phyloP scores from a whole-genome alignment of 2,329 filamentous ascomycete genomes.

The Pseudopithomyces chartarum region DNA sequence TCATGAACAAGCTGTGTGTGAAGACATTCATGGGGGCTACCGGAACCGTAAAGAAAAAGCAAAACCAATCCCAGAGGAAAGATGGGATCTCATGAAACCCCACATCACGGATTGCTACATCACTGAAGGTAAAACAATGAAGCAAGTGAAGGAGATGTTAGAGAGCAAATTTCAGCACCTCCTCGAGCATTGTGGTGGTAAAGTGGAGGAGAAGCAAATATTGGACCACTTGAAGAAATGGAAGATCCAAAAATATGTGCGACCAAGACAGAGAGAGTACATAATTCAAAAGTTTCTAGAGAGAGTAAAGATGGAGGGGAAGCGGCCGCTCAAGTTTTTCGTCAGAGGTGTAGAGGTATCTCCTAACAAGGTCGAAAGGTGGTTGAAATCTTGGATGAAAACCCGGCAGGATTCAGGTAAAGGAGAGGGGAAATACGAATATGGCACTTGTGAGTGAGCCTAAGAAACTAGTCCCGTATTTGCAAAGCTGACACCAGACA shows the following conservation, averaged over 20 bases:
- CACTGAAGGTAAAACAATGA: background rate
- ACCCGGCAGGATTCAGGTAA: background rate
- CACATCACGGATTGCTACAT: background rate
- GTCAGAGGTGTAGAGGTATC: background rate
- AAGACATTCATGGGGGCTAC: background rate
- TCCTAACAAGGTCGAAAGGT: background rate
- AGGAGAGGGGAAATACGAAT: background rate
- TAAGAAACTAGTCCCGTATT: background rate
- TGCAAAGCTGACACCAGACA: background rate
- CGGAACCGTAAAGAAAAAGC: background rate
- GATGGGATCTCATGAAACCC: background rate
- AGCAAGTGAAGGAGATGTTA: background rate
- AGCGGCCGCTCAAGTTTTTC: background rate
- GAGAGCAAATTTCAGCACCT: background rate
- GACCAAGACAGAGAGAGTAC: background rate
- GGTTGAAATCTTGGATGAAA: background rate
- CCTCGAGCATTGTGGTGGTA: background rate
- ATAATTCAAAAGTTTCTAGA: background rate
- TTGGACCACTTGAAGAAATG: background rate
- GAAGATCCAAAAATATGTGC: background rate
- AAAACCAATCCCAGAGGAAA: background rate
- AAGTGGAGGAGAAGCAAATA: background rate
- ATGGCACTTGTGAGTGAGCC: background rate
- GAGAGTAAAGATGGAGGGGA: background rate
- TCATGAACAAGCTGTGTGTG: too few relatives aligned